Evolutionary conservation across 2,329 filamentous ascomycete genomes (phyloP).

Genomic region (Nemania serpens): DNA sequence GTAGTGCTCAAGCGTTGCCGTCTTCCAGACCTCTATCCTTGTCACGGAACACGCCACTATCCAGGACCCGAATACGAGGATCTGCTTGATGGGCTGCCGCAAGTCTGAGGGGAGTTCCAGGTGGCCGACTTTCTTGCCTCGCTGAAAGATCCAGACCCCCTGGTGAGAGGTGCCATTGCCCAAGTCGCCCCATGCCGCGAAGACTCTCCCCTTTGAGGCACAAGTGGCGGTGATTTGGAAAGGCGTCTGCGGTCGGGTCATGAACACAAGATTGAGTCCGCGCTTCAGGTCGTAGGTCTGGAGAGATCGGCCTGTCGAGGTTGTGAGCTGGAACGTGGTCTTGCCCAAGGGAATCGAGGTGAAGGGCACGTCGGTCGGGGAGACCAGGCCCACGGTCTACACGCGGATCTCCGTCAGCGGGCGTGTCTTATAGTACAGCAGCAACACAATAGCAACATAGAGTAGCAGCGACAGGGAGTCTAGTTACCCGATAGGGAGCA

Average conservation of each 20-base stretch:
- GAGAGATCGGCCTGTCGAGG: conserved; percentile 84
- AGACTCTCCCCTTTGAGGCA: conserved; percentile 84
- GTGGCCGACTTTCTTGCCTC: conserved; percentile 82
- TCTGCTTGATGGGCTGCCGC: conserved; percentile 72
- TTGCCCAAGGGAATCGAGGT: conserved; percentile 87
- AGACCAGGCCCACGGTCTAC: conserved; percentile 91
- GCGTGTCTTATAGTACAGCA: neutral
- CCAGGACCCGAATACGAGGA: conserved; percentile 89
- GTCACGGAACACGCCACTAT: conserved; percentile 78
- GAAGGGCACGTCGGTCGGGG: conserved; percentile 87
- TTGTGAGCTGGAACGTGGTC: conserved; percentile 96
- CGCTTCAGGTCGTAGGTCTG: conserved; percentile 95
- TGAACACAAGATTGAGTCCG: conserved; percentile 89
- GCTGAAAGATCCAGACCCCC: conserved; percentile 89
- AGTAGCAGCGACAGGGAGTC: conserved; percentile 2
- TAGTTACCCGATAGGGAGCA: conserved; percentile 81
- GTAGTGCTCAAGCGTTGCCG: conserved; percentile 82
- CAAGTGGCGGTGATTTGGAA: conserved; percentile 82
- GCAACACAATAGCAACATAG: too few species aligned
- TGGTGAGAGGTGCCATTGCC: conserved; percentile 54
- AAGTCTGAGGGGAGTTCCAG: conserved; percentile 69
- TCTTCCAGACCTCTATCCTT: conserved; percentile 88
- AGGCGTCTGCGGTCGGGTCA: conserved; percentile 89
- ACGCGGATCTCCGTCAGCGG: conserved; percentile 5
- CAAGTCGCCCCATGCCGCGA: conserved; percentile 84